Percentiles rank a stretch among this genome's conserved stretches.
These are phyloP conservation scores for Ogataea methanolica DNA, from an alignment of 805 yeast species.

Conservation along the genomic window DNA sequence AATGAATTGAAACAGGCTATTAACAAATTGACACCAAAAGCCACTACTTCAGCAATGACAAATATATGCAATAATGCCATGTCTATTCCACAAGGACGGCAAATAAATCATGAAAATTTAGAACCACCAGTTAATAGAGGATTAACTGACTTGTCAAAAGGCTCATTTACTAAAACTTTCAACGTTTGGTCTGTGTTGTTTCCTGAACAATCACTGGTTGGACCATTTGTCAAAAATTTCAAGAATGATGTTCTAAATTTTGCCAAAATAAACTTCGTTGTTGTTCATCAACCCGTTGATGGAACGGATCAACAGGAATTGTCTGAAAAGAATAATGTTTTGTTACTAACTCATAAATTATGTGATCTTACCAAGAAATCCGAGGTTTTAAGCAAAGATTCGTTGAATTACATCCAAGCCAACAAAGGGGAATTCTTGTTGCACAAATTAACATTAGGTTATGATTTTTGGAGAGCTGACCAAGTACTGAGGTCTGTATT, in stretches of 20 bases:
- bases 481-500: conserved; percentile 74
- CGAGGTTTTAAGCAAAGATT: conserved; percentile 34
- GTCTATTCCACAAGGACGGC: not conserved
- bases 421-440: conserved; percentile 44
- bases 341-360: conserved; percentile 55
- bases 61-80: too few relatives aligned
- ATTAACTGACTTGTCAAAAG: conserved; percentile 63
- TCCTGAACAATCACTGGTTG: conserved; percentile 60
- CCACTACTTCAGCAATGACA: not conserved
- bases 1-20: too few relatives aligned
- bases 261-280: conserved; percentile 37
- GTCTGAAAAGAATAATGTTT: conserved; percentile 10
- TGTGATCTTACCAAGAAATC: conserved; percentile 33
- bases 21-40: not conserved
- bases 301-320: conserved; percentile 41
- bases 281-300: not conserved
- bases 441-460: conserved; percentile 55
- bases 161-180: conserved; percentile 53
- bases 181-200: conserved; percentile 65
- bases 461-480: conserved; percentile 84
- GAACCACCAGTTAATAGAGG: conserved; percentile 65
- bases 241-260: conserved; percentile 59
- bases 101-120: conserved; percentile 7
- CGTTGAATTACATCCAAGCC: conserved; percentile 43
- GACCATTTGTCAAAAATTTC: conserved; percentile 55